Conservation (phyloP, 805 yeast species). For the Wickerhamiella vanderwaltii region DNA sequence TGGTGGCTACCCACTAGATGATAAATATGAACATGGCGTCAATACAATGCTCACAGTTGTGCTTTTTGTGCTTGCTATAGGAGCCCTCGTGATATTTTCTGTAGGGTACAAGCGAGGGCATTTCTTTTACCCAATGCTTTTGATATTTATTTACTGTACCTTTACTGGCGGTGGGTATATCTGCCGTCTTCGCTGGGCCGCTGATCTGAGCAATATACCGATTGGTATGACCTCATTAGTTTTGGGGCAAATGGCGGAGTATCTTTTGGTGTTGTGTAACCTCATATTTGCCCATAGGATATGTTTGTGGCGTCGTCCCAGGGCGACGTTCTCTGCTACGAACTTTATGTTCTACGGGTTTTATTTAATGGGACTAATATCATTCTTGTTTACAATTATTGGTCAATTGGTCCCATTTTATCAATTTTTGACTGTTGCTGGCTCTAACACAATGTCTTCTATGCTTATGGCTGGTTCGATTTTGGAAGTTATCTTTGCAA, state of each 20-base stretch:
- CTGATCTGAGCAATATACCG: constrained; percentile 34
- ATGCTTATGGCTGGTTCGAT: constrained; percentile 42
- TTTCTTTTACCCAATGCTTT: constrained; percentile 43
- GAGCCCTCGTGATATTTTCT: constrained; percentile 37
- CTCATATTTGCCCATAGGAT: constrained; percentile 58
- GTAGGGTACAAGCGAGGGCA: constrained; percentile 46
- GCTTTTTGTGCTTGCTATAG: constrained; percentile 27
- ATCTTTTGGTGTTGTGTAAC: constrained; percentile 47
- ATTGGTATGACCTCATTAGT: constrained; percentile 47
- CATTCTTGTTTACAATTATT: constrained; percentile 52
- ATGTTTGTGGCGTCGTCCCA: constrained; percentile 68
- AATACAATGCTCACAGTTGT: neutral
- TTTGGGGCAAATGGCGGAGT: constrained; percentile 45
- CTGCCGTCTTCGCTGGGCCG: constrained; percentile 49
- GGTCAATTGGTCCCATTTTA: constrained; percentile 50
- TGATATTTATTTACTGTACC: constrained; percentile 41
- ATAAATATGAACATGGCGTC: constrained; percentile 28
- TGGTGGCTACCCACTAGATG: constrained; percentile 39
- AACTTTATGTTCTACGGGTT: constrained; percentile 38
- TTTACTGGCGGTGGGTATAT: constrained; percentile 48
- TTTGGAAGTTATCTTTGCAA: constrained; percentile 39
- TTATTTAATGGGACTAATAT: constrained; percentile 42
- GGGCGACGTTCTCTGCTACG: constrained; percentile 45
- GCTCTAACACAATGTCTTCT: constrained; percentile 40
- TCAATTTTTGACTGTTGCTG: constrained; percentile 37